Conservation (phyloP, 2,329 filamentous ascomycete genomes). For the Fusarium sp. region DNA sequence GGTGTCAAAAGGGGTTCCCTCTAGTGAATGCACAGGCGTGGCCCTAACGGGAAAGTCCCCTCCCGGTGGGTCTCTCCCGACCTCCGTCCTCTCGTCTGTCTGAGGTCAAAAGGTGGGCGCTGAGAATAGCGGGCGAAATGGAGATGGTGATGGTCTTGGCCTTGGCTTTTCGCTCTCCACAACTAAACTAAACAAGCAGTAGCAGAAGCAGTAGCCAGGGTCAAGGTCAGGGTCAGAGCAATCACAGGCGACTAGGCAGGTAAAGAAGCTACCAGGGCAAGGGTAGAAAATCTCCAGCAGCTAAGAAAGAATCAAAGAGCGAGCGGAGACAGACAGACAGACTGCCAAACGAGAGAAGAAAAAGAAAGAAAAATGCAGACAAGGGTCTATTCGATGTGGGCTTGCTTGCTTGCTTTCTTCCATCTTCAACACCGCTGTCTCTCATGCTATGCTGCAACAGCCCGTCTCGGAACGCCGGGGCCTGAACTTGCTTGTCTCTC, state of each 20-base stretch:
- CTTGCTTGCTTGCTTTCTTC: background rate
- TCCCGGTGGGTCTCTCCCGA: slow-evolving; percentile 21
- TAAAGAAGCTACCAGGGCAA: background rate
- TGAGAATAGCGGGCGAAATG: slow-evolving; percentile 38
- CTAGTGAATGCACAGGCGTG: slow-evolving; percentile 6
- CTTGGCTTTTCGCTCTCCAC: background rate
- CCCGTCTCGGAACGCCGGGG: background rate
- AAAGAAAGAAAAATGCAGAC: background rate
- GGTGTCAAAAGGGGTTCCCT: slow-evolving; percentile 21
- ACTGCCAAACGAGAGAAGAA: background rate
- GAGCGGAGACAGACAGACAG: background rate
- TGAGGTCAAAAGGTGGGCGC: slow-evolving; percentile 26
- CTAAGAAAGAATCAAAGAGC: background rate
- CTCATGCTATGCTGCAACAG: background rate
- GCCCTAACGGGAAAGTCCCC: background rate
- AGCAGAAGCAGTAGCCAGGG: slow-evolving; percentile 12
- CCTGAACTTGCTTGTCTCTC: background rate
- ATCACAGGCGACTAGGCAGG: background rate
- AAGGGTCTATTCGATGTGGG: background rate
- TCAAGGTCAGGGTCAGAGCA: slow-evolving; percentile 14
- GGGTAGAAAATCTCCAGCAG: background rate
- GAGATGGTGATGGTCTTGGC: background rate
- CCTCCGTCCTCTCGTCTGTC: slow-evolving; percentile 24
- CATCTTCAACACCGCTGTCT: background rate
- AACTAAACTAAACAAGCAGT: slow-evolving; percentile 15